phyloP scores from a whole-genome alignment of 108 stramenopile genomes.

The Skeletonema costatum region DNA sequence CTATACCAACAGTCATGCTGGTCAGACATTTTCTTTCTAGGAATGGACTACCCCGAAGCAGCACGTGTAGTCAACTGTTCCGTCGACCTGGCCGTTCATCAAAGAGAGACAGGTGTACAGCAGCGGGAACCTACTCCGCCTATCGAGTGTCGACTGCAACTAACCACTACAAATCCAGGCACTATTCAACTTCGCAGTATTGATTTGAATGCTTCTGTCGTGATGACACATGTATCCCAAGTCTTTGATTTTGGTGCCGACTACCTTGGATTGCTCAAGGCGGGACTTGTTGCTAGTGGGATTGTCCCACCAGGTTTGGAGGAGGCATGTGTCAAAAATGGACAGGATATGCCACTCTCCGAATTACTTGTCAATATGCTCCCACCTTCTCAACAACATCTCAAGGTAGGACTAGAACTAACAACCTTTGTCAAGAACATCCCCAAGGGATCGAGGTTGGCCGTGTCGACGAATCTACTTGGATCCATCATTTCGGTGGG shows the following conservation, averaged over 20 bases:
- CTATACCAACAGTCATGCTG: slow-evolving; percentile 18
- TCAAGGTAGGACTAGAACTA: slow-evolving; percentile 45
- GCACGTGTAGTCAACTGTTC: slow-evolving; percentile 66
- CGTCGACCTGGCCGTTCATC: slow-evolving; percentile 54
- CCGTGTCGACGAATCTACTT: slow-evolving; percentile 65
- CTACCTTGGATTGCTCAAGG: slow-evolving; percentile 61
- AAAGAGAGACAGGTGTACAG: slow-evolving; percentile 1
- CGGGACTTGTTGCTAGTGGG: slow-evolving; percentile 62
- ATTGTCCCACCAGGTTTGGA: slow-evolving; percentile 61
- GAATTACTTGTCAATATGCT: slow-evolving; percentile 48
- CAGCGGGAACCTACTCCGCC: slow-evolving; percentile 45
- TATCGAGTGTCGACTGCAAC: slow-evolving; percentile 53
- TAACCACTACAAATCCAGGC: slow-evolving; percentile 45
- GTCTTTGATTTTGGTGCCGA: slow-evolving; percentile 63
- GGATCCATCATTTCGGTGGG: slow-evolving; percentile 63
- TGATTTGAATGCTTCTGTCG: slow-evolving; percentile 48
- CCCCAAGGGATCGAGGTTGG: slow-evolving; percentile 65
- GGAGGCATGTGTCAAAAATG: background rate
- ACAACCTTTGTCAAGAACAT: slow-evolving; percentile 61
- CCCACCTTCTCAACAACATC: background rate
- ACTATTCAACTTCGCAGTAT: slow-evolving; percentile 49
- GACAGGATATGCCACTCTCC: slow-evolving; percentile 27
- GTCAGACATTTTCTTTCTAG: slow-evolving; percentile 73
- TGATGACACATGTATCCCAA: slow-evolving; percentile 58
- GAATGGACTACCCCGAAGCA: slow-evolving; percentile 70